These are phyloP conservation scores for Fraxinus platypoda DNA, from an alignment of 305 asterid species.

Conservation along the genomic window DNA sequence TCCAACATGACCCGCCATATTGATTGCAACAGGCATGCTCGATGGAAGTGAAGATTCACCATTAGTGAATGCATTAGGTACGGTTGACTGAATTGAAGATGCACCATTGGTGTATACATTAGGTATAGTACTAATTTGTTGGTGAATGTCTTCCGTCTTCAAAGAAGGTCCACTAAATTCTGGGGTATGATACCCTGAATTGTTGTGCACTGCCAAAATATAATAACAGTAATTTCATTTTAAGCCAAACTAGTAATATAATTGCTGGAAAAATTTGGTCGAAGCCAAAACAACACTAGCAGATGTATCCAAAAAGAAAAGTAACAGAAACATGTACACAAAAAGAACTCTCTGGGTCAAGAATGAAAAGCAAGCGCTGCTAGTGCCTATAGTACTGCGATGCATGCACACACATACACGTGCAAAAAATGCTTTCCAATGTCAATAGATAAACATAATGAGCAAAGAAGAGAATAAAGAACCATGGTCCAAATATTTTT, in stretches of 20 bases:
- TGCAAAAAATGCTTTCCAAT: neutral
- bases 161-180: constrained; percentile 46
- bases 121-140: constrained; percentile 21
- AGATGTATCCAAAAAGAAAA: neutral
- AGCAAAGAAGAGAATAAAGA: neutral
- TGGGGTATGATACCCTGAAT: constrained; percentile 38
- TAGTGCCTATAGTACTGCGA: neutral
- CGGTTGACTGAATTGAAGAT: constrained; percentile 42
- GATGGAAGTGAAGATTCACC: neutral
- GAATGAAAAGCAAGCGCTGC: neutral
- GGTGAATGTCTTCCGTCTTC: constrained; percentile 54
- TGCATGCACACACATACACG: neutral
- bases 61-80: constrained; percentile 28
- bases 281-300: neutral
- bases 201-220: constrained; percentile 41
- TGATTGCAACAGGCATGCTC: constrained; percentile 42
- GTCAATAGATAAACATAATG: neutral
- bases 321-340: neutral
- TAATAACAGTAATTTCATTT: neutral
- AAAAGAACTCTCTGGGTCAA: neutral
- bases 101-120: constrained; percentile 45
- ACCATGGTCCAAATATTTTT: neutral
- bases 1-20: constrained; percentile 41
- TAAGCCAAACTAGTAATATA: neutral
- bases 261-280: neutral